Conservation (phyloP, 106 monocot genomes). For the Iris macrosiphon region DNA sequence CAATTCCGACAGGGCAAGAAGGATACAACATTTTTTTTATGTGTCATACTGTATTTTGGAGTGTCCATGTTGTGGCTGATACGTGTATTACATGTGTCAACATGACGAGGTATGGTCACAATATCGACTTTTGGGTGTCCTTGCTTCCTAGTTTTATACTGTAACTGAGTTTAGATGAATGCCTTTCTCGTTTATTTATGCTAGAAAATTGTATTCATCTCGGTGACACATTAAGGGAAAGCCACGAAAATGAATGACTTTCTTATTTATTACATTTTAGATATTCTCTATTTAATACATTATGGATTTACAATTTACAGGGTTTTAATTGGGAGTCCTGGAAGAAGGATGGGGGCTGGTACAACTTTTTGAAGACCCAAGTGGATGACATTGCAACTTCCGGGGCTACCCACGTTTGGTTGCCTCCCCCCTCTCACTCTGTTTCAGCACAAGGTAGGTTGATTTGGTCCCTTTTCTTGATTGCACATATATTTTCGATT, state of each 20-base stretch:
- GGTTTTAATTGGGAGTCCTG: conserved; percentile 83
- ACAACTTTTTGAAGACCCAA: conserved; percentile 34
- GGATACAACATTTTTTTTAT: no score
- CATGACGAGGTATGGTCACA: no score
- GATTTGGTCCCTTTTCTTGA: neutral
- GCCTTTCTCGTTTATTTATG: no score
- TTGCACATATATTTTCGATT: no score
- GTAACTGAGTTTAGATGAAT: no score
- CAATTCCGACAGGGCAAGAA: no score
- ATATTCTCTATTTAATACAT: neutral
- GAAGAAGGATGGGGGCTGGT: conserved; percentile 65
- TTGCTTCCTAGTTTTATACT: no score
- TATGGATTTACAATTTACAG: conserved; percentile 10
- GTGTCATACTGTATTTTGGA: no score
- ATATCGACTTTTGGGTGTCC: no score
- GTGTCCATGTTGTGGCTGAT: no score
- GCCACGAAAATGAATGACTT: neutral
- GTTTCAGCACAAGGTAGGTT: conserved; percentile 49
- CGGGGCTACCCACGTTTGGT: conserved; percentile 64
- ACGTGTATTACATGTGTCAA: no score
- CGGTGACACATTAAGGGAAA: neutral
- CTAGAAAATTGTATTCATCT: no score
- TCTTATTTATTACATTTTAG: neutral
- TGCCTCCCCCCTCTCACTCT: conserved; percentile 66
- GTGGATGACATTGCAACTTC: conserved; percentile 30